Evolutionary conservation across 2,329 filamentous ascomycete genomes (phyloP), one percentile per base, ranked within the genome.

Genomic region (Arthrinium phaeospermum): DNA sequence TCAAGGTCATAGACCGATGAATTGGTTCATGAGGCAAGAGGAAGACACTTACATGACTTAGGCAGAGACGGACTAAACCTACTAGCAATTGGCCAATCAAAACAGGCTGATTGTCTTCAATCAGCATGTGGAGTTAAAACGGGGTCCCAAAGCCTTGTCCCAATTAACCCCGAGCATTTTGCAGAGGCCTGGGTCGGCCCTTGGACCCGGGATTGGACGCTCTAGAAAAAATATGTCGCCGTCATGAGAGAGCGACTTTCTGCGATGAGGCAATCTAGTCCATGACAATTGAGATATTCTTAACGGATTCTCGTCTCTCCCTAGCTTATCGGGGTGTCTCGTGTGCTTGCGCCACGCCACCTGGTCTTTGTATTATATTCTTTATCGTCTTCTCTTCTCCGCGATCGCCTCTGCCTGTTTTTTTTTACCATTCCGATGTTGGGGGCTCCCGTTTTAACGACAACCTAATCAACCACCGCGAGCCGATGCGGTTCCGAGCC

Each of bases 161-260:
- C 34, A 64, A 64, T 64, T 64, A 64, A 64, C 57, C 57, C 57
- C 30, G 19, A 64, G 57, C 22, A 41, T 64, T 64, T 64, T 64
- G 57, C 57, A 64, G 57, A 64, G 57, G 57, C 57, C 57, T 22
- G 57, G 22, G 7, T 22, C 27, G 30, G 30, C 53, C 53, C 30
- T 61, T 34, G 53, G 30, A 30, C 30, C 53, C 53, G 53, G 30
- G 57, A 41, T 41, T 64, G 34, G 19, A 37, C 30, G 53, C 30
- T 75, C 71, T 57, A 69, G 75, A 75, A 73, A 76, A 77, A 75
- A 75, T 72, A 73, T 76, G 72, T 76, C 73, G 72, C 72, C 75
- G 74, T 78, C 75, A 78, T 78, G 74, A 75, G 7, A 64, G 57
- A 64, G 34, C 34, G 57, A 64, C 57, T 64, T 64, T 64, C 57